phyloP scores from a whole-genome alignment of 805 yeast species.

The Teunomyces panamensis region DNA sequence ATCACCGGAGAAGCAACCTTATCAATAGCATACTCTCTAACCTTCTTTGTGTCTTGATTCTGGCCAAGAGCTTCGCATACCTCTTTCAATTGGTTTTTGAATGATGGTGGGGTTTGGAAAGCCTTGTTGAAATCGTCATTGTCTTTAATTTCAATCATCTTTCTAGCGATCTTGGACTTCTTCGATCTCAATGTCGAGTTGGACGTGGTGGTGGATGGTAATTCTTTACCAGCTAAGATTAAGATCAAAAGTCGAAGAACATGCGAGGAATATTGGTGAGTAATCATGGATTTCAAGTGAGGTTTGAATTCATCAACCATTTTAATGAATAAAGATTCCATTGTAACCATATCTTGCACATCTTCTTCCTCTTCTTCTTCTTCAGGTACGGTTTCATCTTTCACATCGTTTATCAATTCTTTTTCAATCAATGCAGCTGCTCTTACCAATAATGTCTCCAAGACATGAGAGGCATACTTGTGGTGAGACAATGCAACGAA shows the following conservation, averaged over 20 bases:
- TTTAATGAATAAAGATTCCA: constrained; percentile 63
- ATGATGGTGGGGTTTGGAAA: constrained; percentile 67
- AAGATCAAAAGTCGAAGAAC: constrained; percentile 71
- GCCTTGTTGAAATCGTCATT: constrained; percentile 64
- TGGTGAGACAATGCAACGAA: constrained; percentile 77
- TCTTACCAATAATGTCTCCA: constrained; percentile 79
- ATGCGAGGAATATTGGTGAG: constrained; percentile 86
- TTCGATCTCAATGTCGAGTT: constrained; percentile 78
- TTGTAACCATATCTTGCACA: constrained; percentile 45
- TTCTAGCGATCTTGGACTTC: constrained; percentile 83
- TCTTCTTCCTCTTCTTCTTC: constrained; percentile 31
- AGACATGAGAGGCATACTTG: constrained; percentile 89
- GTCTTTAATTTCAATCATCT: constrained; percentile 86
- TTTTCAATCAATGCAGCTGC: constrained; percentile 72
- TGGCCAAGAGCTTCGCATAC: constrained; percentile 42
- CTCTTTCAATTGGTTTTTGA: constrained; percentile 57
- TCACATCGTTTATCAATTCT: constrained; percentile 47
- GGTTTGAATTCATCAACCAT: constrained; percentile 69
- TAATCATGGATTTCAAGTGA: constrained; percentile 54
- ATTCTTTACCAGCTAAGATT: constrained; percentile 70
- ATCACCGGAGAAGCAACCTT: constrained; percentile 84
- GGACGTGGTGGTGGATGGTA: constrained; percentile 68
- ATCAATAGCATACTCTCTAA: constrained; percentile 75
- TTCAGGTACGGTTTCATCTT: constrained; percentile 18
- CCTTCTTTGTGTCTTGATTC: constrained; percentile 31